Base-by-base conservation (phyloP, 2,329 filamentous ascomycete genomes). In the Bipolaris sorokiniana region DNA sequence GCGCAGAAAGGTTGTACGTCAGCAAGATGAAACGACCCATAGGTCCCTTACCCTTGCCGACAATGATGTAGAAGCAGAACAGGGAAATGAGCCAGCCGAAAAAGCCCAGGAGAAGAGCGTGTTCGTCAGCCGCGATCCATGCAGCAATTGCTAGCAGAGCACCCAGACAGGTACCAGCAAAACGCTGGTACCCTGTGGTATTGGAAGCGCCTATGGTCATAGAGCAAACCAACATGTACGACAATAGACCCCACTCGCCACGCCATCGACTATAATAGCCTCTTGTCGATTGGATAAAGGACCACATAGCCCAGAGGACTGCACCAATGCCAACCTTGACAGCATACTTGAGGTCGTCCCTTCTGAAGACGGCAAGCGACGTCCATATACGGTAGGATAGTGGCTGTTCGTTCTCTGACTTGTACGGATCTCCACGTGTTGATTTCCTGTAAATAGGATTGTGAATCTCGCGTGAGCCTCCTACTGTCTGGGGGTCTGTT, bases 181-280 rank as follows among this genome's bases (percentile, higher is more conserved):
- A 94, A 65, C 95, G 88, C 47, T 93, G 88, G 70, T 88, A 87
- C 3, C 92, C 93, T 0, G 94, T 97, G 1, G 94, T 97, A 75
- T 98, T 99, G 22, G 92, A 91, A 7, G 95, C 92, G 26, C 95
- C 95, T 20, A 97, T 94, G 0, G 94, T 99, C 92, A 97, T 98
- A 36, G 91, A 92, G 73, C 93, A 96, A 22, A 99, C 95, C 71
- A 98, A 88, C 94, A 98, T 98, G 80, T 97, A 98, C 0, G 92
- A 97, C 53, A 99, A 77, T 2, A 99, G 82, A 20, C 95, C 95
- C 95, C 95, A 99, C 82, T 99, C 95, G 28, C 94, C 94, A 73
- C 94, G 84, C 92, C 93, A 98, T 68, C 89, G 89, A 50, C 87
- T 84, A 74, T 97, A 99, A 18, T 90, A 83, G 0, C 90, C 90